Percentiles rank a stretch among this genome's conserved stretches.
Conservation (phyloP, 2,329 filamentous ascomycete species). For the Xylaria sp. region DNA sequence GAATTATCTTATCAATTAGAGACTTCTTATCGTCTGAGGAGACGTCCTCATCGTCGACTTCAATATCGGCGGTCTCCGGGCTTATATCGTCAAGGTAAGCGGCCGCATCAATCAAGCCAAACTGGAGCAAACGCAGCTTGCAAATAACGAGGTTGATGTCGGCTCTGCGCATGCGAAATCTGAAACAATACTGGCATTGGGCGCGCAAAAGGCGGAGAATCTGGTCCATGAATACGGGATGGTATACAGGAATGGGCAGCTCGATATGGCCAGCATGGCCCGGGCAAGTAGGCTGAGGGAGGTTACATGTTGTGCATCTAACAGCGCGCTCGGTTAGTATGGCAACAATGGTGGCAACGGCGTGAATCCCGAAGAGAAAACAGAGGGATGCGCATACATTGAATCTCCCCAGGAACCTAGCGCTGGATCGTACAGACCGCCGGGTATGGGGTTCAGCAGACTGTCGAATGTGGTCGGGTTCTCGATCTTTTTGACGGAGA, state of each 20-base stretch:
- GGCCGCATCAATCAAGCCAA: conserved; percentile 64
- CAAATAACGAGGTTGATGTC: conserved; percentile 75
- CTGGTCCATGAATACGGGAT: conserved; percentile 95
- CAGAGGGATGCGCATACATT: conserved; percentile 49
- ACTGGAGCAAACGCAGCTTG: conserved; percentile 78
- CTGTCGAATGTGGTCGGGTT: conserved; percentile 93
- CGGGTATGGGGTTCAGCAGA: conserved; percentile 80
- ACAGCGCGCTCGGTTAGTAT: conserved; percentile 3
- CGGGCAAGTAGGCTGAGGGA: conserved; percentile 74
- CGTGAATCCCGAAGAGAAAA: neutral
- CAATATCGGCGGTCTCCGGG: conserved; percentile 31
- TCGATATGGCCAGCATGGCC: conserved; percentile 95
- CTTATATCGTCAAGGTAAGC: conserved; percentile 41
- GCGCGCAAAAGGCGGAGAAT: conserved; percentile 77
- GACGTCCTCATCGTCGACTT: conserved; percentile 49
- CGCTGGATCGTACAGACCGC: conserved; percentile 87
- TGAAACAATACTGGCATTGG: conserved; percentile 86
- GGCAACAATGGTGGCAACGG: too few relatives aligned
- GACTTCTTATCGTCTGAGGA: conserved; percentile 51
- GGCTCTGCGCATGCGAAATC: conserved; percentile 71
- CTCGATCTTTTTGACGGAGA: conserved; percentile 91
- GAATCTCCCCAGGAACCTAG: conserved; percentile 85
- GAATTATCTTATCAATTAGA: conserved; percentile 47
- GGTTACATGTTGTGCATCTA: conserved; percentile 88
- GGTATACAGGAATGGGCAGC: conserved; percentile 86